Conservation (phyloP, 768 basidiomycete genomes). For the Lanmaoa pseudosensibilis region DNA sequence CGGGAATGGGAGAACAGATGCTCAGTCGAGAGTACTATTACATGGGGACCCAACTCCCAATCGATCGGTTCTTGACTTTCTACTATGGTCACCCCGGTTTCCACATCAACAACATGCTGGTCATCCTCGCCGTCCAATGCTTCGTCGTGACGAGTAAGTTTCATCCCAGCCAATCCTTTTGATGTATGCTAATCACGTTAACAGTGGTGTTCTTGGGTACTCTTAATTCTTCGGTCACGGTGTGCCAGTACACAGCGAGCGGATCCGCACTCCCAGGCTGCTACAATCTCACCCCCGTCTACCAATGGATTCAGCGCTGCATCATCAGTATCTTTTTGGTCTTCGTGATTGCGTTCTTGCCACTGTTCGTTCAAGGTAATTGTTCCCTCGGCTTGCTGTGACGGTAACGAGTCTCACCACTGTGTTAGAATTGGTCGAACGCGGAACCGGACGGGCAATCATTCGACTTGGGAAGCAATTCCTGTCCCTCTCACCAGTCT, state of each 20-base stretch:
- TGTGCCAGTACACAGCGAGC: slow-evolving; percentile 76
- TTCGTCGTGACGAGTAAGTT: slow-evolving; percentile 88
- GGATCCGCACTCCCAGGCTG: slow-evolving; percentile 85
- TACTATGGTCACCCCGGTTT: slow-evolving; percentile 99
- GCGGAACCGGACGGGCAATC: slow-evolving; percentile 90
- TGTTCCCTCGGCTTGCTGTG: neutral
- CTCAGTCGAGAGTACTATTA: slow-evolving; percentile 99
- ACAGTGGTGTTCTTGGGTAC: slow-evolving; percentile 95
- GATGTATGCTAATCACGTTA: slow-evolving; percentile 16
- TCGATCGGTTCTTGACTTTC: slow-evolving; percentile 98
- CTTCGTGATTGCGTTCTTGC: slow-evolving; percentile 95
- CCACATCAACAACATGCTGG: slow-evolving; percentile 99
- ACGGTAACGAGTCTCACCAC: slow-evolving; percentile 17
- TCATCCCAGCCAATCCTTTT: neutral
- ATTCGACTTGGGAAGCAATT: slow-evolving; percentile 94
- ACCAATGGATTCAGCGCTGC: slow-evolving; percentile 92
- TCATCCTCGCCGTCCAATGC: slow-evolving; percentile 94
- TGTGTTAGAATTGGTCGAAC: slow-evolving; percentile 82
- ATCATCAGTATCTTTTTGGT: slow-evolving; percentile 99
- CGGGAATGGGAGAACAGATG: slow-evolving; percentile 99
- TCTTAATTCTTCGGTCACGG: slow-evolving; percentile 72
- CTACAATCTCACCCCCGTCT: slow-evolving; percentile 92
- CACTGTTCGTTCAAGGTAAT: slow-evolving; percentile 91
- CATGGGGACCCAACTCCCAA: slow-evolving; percentile 93
- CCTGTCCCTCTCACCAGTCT: slow-evolving; percentile 88